Evolutionary conservation across 305 asterid genomes (phyloP), one percentile per base, ranked within the genome.

Genomic region (Fraxinus baroniana): DNA sequence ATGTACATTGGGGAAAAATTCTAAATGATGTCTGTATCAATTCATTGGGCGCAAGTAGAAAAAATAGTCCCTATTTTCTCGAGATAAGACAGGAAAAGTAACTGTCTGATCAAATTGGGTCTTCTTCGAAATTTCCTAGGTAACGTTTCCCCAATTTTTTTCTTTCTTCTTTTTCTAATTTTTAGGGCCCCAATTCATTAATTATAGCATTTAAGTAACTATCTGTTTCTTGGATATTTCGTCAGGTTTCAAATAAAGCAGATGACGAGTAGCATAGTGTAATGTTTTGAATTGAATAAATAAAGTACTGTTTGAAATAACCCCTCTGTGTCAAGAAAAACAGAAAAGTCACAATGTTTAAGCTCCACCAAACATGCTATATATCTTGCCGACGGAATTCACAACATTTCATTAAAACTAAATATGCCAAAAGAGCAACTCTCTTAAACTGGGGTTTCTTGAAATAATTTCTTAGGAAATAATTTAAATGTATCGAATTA

Each of bases 111-210:
- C 39, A 36, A 66, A 46, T 12, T 22, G 33, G 39, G 76, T 9
- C 39, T 87, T 83, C 93, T 81, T 2, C 3, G 91, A 88, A 88
- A 72, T 80, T 82, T 78, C 87, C 5, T 0, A 66, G 28, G 76
- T 68, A 64, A 79, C 30, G 15, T 30, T 46, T 46, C n/a, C 20
- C 30, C 74, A 78, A 73, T 15, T 74, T 37, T 0, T 13, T 18
- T 18, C 0, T 20, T 20, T 1, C 8, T 7, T 13, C 22, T 18
- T 0, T 36, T 33, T 33, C 5, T 32, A 32, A 17, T 3, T 17
- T 6, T 0, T 22, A 20, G 15, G 26, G 28, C 9, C 13, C 7
- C 22, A 17, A 4, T 10, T 46, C 17, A 55, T 55, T n/a, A n/a
- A 55, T 4, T 15, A n/a, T n/a, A 55, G 2, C 20, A 55, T n/a